Conservation (phyloP, 1,284 basidiomycete species). For the Cutaneotrichosporon cyanovorans region DNA sequence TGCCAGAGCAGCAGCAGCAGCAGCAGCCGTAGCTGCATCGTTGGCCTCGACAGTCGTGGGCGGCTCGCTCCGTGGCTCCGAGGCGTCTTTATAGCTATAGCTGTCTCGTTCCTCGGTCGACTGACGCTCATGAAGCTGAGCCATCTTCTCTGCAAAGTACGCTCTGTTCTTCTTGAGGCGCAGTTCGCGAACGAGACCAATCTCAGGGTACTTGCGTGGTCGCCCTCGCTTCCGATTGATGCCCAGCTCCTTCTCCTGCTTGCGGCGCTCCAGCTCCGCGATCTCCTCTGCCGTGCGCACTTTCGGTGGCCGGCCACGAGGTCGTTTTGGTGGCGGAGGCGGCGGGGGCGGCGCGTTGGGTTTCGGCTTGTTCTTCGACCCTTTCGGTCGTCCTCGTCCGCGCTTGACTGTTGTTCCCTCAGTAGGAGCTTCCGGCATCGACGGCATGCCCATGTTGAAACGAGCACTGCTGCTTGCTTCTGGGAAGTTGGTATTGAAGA, state of each 20-base stretch:
- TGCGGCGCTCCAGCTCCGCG: conserved; percentile 24
- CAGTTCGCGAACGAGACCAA: conserved; percentile 39
- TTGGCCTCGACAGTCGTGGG: not conserved
- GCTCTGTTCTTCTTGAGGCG: conserved; percentile 38
- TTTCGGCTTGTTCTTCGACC: conserved; percentile 40
- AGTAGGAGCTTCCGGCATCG: not conserved
- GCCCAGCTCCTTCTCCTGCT: conserved; percentile 27
- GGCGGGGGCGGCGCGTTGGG: conserved; percentile 10
- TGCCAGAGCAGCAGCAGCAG: not conserved
- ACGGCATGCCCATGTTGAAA: not conserved
- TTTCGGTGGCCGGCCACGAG: conserved; percentile 35
- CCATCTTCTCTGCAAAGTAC: conserved; percentile 28
- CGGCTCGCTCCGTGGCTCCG: not conserved
- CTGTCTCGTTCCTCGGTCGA: not conserved
- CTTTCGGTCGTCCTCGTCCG: conserved; percentile 37
- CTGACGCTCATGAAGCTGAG: conserved; percentile 15
- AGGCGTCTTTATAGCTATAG: not conserved
- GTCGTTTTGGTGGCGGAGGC: conserved; percentile 14
- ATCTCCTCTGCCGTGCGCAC: conserved; percentile 29
- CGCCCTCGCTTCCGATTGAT: conserved; percentile 32
- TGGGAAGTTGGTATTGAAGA: conserved; percentile 19
- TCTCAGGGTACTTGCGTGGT: conserved; percentile 39
- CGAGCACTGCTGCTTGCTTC: conserved; percentile 7
- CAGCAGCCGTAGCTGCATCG: not conserved
- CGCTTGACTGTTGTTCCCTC: conserved; percentile 16